Evolutionary conservation across 164 flowering plant genomes (phyloP).

Genomic region (Nymphaea thermarum): DNA sequence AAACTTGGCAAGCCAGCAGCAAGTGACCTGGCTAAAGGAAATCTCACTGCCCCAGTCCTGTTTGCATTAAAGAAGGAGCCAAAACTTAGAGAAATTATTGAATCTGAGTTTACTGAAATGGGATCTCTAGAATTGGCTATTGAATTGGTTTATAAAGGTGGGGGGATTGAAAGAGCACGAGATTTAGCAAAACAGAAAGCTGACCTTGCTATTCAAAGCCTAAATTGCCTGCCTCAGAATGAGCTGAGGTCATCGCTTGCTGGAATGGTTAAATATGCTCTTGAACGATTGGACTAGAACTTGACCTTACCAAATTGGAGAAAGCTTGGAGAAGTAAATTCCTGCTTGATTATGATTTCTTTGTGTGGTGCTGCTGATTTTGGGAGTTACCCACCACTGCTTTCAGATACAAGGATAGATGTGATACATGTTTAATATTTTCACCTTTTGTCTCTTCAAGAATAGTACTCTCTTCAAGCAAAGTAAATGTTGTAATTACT

Average conservation of each 20-base stretch:
- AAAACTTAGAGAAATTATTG: slow-evolving; percentile 70
- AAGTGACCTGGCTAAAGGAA: slow-evolving; percentile 74
- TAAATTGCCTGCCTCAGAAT: slow-evolving; percentile 60
- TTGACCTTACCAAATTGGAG: no score
- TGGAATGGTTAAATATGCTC: slow-evolving; percentile 64
- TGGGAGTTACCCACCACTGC: no score
- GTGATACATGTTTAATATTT: no score
- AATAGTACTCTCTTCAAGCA: no score
- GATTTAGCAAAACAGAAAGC: slow-evolving; percentile 72
- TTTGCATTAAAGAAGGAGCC: slow-evolving; percentile 77
- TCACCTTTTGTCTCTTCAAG: no score
- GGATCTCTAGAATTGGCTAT: slow-evolving; percentile 79
- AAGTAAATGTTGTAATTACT: no score
- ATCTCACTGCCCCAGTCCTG: slow-evolving; percentile 87
- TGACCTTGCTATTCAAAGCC: slow-evolving; percentile 51
- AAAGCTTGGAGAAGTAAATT: no score
- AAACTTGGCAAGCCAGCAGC: slow-evolving; percentile 95
- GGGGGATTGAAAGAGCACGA: slow-evolving; percentile 70
- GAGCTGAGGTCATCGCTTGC: slow-evolving; percentile 61
- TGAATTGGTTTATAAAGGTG: slow-evolving; percentile 39
- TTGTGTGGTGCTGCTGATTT: no score
- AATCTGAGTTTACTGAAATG: slow-evolving; percentile 66
- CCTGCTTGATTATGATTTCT: no score
- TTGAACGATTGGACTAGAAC: slow-evolving; percentile 56
- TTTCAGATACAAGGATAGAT: no score